These are phyloP conservation scores for Pseudogymnoascus verrucosus DNA, from an alignment of 2,329 filamentous ascomycete genomes.

Conservation along the genomic window DNA sequence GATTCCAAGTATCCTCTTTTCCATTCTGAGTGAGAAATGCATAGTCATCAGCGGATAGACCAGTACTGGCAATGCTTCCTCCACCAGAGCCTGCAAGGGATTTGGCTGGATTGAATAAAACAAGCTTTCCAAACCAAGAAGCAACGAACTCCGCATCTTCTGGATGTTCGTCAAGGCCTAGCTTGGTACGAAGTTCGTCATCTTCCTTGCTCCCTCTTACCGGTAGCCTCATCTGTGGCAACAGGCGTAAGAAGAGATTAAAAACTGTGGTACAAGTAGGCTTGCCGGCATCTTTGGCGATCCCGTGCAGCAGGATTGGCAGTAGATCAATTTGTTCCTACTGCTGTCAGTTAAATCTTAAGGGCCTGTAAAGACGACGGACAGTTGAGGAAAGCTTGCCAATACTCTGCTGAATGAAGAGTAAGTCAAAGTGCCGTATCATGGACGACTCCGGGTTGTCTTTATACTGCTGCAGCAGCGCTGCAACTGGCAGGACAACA, in stretches of 20 bases:
- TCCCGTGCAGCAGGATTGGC: conserved; percentile 60
- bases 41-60: conserved; percentile 58
- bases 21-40: conserved; percentile 59
- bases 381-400: conserved; percentile 46
- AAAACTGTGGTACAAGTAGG: conserved; percentile 59
- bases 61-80: conserved; percentile 34
- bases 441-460: conserved; percentile 58
- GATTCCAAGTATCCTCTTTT: conserved; percentile 63
- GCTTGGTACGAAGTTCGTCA: conserved; percentile 50
- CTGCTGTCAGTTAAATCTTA: conserved; percentile 21
- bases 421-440: conserved; percentile 79
- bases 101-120: conserved; percentile 48
- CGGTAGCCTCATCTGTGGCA: conserved; percentile 66
- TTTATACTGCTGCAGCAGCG: conserved; percentile 84
- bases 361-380: conserved; percentile 30
- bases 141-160: conserved; percentile 69
- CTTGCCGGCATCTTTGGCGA: conserved; percentile 50
- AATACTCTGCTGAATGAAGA: conserved; percentile 81
- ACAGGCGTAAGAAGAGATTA: conserved; percentile 69
- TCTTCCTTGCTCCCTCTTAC: conserved; percentile 74
- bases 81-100: background rate
- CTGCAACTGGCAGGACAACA: conserved; percentile 73
- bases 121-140: conserved; percentile 65
- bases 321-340: conserved; percentile 63
- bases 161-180: conserved; percentile 54